A percentile compares a stretch with the other conserved stretches of the same genome.
Conservation (phyloP, 768 basidiomycete species). For the Lyophyllum semitale region DNA sequence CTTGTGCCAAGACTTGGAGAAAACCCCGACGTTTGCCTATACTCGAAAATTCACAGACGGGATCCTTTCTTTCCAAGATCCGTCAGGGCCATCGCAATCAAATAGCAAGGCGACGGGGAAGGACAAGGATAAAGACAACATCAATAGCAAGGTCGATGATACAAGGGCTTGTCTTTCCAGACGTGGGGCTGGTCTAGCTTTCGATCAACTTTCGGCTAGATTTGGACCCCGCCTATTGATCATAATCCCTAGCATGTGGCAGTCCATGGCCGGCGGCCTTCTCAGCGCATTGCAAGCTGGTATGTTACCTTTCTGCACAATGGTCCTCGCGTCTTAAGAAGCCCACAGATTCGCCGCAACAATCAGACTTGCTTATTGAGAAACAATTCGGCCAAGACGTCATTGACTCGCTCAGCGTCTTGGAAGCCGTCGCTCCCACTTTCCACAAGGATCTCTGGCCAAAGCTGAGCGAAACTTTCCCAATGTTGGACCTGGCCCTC, state of each 20-base stretch:
- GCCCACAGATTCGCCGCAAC: slow-evolving; percentile 48
- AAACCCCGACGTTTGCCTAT: slow-evolving; percentile 87
- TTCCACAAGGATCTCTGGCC: slow-evolving; percentile 72
- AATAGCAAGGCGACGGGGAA: slow-evolving; percentile 36
- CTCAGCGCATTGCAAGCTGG: slow-evolving; percentile 67
- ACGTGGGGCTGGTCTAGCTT: slow-evolving; percentile 84
- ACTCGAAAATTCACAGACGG: slow-evolving; percentile 63
- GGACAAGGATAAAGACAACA: slow-evolving; percentile 43
- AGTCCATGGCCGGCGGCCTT: slow-evolving; percentile 83
- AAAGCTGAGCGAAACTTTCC: slow-evolving; percentile 72
- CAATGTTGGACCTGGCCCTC: slow-evolving; percentile 74
- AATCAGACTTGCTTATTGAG: slow-evolving; percentile 67
- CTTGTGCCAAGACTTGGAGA: slow-evolving; percentile 86
- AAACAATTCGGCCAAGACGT: slow-evolving; percentile 84
- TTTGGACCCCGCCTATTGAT: slow-evolving; percentile 77
- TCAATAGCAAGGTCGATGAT: slow-evolving; percentile 54
- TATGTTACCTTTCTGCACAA: slow-evolving; percentile 33
- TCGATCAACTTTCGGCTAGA: slow-evolving; percentile 71
- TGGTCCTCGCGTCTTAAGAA: not conserved
- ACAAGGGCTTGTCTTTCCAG: slow-evolving; percentile 68
- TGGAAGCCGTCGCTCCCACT: slow-evolving; percentile 79
- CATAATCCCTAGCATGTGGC: slow-evolving; percentile 93
- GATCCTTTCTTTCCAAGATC: slow-evolving; percentile 71
- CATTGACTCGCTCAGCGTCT: slow-evolving; percentile 88
- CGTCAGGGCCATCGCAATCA: slow-evolving; percentile 30